Evolutionary conservation across 352 stramenopile genomes (phyloP), one percentile per base, ranked within the genome.

Genomic region (Hyaloperonospora brassicae): DNA sequence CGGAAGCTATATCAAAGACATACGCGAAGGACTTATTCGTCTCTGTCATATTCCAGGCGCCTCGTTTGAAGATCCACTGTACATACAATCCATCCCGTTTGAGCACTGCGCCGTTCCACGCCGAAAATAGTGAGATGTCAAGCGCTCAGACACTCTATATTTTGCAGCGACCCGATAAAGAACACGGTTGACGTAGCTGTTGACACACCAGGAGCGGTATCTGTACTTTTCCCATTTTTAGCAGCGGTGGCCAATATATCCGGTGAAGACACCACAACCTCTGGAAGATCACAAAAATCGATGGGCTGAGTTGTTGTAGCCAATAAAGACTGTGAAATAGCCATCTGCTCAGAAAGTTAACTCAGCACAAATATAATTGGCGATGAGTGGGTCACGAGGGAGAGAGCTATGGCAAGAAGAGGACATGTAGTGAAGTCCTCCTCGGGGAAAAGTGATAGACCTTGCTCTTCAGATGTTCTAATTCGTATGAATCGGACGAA

Each of bases 321-420:
- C 0, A 0, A 17, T 17, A 17, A 0, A 0, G 17, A 17, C 17
- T 17, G 0, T 17, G 0, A 17, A 17, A 17, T 17, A 17, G 17
- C 0, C 17, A 17, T 17, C 17, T 17, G 30, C 31, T 41, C 14
- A 2, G 55, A 52, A 14, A 68, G 40, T 2, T 72, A 53, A 0
- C 40, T 34, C 1, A 70, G 40, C 0, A 77, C 39, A 0, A 40
- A 44, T 13, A 14, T 21, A 3, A 0, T 22, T 14, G 38, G 17
- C 0, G 38, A 9, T 22, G 38, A 10, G 5, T 43, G 38, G 1
- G 13, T 43, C 7, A 43, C 5, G 68, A 85, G 53, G 76, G 68
- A 61, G 84, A 86, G 56, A 61, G 79, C 42, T 65, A 79, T 25
- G 61, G 78, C 22, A 5, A 17, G 13, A 0, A 43, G 7, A 7